Conservation (phyloP, 1,284 basidiomycete genomes). For the Apiotrichum akiyoshidainum region DNA sequence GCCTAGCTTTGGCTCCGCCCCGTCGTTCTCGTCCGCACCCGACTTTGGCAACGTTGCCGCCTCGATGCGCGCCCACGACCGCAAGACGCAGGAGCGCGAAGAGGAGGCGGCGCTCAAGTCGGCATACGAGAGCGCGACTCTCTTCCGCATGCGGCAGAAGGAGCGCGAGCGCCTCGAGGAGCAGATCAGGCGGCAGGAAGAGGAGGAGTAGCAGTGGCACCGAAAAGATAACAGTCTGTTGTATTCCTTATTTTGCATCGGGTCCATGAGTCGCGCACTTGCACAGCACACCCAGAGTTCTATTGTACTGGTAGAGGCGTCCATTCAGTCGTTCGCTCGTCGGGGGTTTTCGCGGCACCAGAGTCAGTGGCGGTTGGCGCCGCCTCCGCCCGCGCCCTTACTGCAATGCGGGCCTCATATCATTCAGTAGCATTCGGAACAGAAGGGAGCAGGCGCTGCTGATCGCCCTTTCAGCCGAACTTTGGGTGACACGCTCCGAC, state of each 20-base stretch:
- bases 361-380: no score
- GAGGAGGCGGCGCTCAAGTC: slow-evolving; percentile 50
- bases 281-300: no score
- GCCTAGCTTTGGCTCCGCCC: background rate
- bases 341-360: no score
- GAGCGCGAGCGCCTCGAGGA: slow-evolving; percentile 62
- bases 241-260: background rate
- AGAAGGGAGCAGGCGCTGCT: no score
- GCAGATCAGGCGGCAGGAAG: slow-evolving; percentile 58
- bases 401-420: no score
- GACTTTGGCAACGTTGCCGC: slow-evolving; percentile 22
- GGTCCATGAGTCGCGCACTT: background rate
- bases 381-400: no score
- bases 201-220: slow-evolving; percentile 21
- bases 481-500: no score
- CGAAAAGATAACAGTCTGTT: background rate
- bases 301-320: no score
- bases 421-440: no score
- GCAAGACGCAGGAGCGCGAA: slow-evolving; percentile 21
- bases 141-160: slow-evolving; percentile 70
- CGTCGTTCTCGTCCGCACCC: slow-evolving; percentile 7
- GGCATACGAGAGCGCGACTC: slow-evolving; percentile 74
- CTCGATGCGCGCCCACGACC: background rate
- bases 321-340: no score
- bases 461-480: no score